phyloP scores from a whole-genome alignment of 2,329 filamentous ascomycete species.

The Elsinoe arachidis region DNA sequence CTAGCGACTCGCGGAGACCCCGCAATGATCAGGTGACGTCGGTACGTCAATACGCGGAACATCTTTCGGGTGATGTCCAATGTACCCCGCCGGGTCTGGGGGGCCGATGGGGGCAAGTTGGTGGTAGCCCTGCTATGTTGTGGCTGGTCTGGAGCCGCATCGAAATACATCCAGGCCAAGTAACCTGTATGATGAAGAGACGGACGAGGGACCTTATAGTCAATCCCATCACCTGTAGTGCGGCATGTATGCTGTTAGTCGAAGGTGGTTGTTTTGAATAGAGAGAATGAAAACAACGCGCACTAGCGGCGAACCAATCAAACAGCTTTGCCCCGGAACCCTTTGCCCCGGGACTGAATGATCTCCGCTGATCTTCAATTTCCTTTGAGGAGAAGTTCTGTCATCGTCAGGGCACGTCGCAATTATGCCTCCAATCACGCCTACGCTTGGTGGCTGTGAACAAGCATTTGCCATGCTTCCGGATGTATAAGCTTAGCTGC shows the following conservation, averaged over 20 bases:
- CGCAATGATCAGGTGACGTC: neutral
- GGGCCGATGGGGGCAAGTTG: too few species aligned
- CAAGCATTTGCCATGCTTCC: constrained; percentile 9
- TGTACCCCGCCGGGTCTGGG: neutral
- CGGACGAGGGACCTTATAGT: too few species aligned
- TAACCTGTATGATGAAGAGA: too few species aligned
- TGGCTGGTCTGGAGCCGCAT: too few species aligned
- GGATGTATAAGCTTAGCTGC: neutral
- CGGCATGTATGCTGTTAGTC: neutral
- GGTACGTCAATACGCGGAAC: neutral
- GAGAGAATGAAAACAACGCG: neutral
- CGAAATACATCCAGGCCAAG: too few species aligned
- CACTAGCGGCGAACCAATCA: too few species aligned
- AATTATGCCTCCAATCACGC: constrained; percentile 9
- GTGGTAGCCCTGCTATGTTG: too few species aligned
- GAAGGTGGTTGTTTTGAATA: neutral
- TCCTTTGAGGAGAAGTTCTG: neutral
- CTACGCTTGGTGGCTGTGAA: neutral
- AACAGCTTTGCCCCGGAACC: too few species aligned
- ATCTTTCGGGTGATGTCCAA: neutral
- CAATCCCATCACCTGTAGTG: neutral
- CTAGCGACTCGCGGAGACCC: neutral
- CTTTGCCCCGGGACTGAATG: too few species aligned
- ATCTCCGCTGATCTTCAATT: constrained; percentile 1
- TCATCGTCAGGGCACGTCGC: neutral